A percentile compares a stretch with the other conserved stretches of the same genome.
Evolutionary conservation across 2,329 filamentous ascomycete genomes (phyloP).

Genomic region (Trichoderma sp.): DNA sequence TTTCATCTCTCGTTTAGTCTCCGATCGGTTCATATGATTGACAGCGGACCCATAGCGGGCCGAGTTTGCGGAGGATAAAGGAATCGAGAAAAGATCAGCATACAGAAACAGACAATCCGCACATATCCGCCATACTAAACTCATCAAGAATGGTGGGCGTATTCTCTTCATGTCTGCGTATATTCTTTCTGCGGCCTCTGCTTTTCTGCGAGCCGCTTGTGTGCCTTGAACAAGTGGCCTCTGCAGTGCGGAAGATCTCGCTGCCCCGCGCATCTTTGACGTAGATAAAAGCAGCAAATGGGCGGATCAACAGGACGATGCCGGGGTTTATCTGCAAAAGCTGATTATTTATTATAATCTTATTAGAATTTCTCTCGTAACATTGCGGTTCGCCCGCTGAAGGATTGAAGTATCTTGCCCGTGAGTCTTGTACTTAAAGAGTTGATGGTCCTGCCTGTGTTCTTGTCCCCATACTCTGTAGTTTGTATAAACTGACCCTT

Average conservation of each 20-base stretch:
- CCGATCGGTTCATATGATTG: not conserved
- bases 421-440: not conserved
- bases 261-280: not conserved
- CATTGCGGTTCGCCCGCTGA: not conserved
- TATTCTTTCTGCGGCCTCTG: not conserved
- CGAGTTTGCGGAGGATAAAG: not conserved
- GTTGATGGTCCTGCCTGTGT: not conserved
- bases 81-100: not conserved
- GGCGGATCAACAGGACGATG: not conserved
- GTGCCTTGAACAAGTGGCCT: not conserved
- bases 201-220: not conserved
- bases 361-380: not conserved
- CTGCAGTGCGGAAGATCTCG: not conserved
- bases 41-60: not conserved
- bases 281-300: not conserved
- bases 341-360: not conserved
- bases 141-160: not conserved
- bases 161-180: not conserved
- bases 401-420: no score
- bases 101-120: not conserved
- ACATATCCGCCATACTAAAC: not conserved
- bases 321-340: not conserved
- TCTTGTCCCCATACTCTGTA: not conserved
- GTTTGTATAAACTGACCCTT: not conserved
- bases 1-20: not conserved